Base-by-base conservation (phyloP, 805 yeast genomes). In the Barnettozyma pratensis region DNA sequence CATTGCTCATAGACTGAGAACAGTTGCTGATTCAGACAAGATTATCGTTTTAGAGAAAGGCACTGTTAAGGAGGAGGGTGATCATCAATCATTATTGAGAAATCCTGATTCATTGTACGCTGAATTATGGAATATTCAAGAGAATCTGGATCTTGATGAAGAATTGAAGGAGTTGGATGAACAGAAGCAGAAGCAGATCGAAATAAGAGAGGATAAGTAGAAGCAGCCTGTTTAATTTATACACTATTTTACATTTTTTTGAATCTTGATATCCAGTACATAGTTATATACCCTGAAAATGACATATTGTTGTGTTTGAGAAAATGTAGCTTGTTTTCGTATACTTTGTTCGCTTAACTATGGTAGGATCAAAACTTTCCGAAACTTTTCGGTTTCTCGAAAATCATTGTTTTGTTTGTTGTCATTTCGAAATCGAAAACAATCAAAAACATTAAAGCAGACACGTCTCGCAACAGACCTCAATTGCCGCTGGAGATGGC, bases 11-110 rank as follows among this genome's bases (percentile, higher is more conserved):
- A 71, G 99, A 54, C 73, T 92, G 61, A 76, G 97, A 63, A 94
- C 98, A 0, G 87, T 94, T 46, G 95, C 96, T 10, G 97, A 92
- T 63, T 75, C 96, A 2, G 97, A 94, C 61, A 89, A 87, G 70
- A 94, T 94, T 58, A 87, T 94, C 53, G 97, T 92, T 2, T 70
- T 94, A 52, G 77, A 81, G 46, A 75, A 78, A 45, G 99, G 99
- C 7, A 50, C 64, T 5, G 96, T 94, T 12, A 80, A 76, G 39
- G 99, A 94, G 63, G 92, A 89, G 65, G 99, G 99, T 35, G 80
- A 82, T 0, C 99, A 94, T 64, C 65, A 69, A 35, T 76, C 73
- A 27, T 74, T 94, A 32, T 64, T 94, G 44, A 66, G 63, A 8
- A 68, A 70, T 39, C 71, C 72, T 0, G 70, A 68, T 6, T 83